Percentiles rank a stretch among this genome's conserved stretches.
These are phyloP conservation scores for Crithidia mellificae DNA, from an alignment of 208 protist genomes.

Conservation along the genomic window DNA sequence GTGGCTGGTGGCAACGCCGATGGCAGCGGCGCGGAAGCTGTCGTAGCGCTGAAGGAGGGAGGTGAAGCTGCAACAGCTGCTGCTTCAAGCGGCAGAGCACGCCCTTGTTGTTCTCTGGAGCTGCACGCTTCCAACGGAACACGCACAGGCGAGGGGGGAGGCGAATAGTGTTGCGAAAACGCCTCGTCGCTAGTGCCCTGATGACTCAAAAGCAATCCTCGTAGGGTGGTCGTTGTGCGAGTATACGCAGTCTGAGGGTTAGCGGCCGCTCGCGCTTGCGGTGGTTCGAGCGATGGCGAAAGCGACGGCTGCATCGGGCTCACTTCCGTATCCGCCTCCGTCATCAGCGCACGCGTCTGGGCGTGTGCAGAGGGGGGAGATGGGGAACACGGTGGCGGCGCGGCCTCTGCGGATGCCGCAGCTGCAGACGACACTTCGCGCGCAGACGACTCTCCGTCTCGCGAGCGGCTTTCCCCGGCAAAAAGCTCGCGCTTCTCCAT, in stretches of 20 bases:
- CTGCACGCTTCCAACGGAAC: too few species aligned
- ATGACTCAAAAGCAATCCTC: too few species aligned
- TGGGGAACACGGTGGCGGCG: slow-evolving; percentile 27
- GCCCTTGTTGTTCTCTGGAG: too few species aligned
- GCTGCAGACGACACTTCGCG: slow-evolving; percentile 13
- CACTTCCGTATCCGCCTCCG: background rate
- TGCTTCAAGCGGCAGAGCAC: too few species aligned
- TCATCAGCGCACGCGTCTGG: background rate
- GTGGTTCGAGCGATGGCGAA: background rate
- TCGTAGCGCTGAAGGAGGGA: too few species aligned
- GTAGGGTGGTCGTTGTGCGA: too few species aligned
- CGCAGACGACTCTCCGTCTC: background rate
- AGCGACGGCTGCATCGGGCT: background rate
- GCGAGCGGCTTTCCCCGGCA: background rate
- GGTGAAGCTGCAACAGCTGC: background rate
- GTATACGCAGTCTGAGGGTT: too few species aligned
- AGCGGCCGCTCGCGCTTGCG: background rate
- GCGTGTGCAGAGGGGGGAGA: slow-evolving; percentile 25
- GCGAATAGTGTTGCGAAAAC: too few species aligned
- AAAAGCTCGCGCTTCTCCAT: too few species aligned
- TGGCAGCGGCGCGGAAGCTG: background rate
- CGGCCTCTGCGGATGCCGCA: background rate
- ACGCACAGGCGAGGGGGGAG: background rate
- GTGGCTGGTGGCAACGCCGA: background rate
- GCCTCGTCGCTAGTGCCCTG: too few species aligned